Base-by-base conservation (phyloP, 306 rosid genomes). In the Fragaria iinumae region DNA sequence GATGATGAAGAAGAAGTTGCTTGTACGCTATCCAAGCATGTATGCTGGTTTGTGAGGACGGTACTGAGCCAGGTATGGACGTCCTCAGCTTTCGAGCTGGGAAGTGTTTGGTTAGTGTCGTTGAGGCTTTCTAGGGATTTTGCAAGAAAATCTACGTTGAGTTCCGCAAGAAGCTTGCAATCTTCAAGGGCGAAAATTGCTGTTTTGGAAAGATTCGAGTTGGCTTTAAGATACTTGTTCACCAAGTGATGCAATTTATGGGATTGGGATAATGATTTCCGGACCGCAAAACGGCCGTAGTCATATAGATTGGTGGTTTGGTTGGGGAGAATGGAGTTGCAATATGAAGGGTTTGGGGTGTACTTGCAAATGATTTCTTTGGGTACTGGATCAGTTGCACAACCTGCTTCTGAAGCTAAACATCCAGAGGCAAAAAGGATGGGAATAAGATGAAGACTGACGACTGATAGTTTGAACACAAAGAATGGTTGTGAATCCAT, bases 31-130 rank as follows among this genome's bases (percentile, higher is more conserved):
- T 90, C 98, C 39, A 81, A 55, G 70, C 96, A 93, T 0, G 96
- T 90, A 69, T 93, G 90, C 20, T 88, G 89, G 80, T 93, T 90
- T n/a, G 96, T 90, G 5, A 93, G 29, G 70, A 88, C 80, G 48
- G 89, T 91, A 34, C 98, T 90, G 18, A 93, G 87, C 45, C 87
- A 18, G 0, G 93, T 84, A 68, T 86, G 93, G 59, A 86, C 45
- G 2, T 89, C 82, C 1, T 86, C 88, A 1, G 93, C 88, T 76
- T 90, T 75, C 48, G 45, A 75, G 57, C 12, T 80, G 0, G 88
- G 75, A 1, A 90, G 86, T 48, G 79, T 53, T 34, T 11, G 62
- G 0, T 78, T 78, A 5, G 87, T 85, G n/a, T 72, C 17, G 75
- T 81, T 84, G n/a, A 90, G 86, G 0, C 88, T 80, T 76, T 73